Conservation (phyloP, 495 filamentous ascomycete species). For the Annulohypoxylon stygium region DNA sequence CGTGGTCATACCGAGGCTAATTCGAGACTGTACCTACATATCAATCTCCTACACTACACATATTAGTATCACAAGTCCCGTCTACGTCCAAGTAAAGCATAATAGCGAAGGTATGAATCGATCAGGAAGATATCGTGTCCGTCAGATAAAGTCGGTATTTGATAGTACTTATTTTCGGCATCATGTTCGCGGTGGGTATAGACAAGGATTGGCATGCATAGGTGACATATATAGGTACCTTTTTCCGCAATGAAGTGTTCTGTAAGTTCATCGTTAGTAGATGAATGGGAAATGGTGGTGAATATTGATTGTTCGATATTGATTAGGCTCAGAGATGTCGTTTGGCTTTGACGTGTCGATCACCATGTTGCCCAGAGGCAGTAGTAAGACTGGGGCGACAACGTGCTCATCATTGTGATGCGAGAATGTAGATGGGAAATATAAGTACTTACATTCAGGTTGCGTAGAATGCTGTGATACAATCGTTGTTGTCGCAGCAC, state of each 20-base stretch:
- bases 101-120: slow-evolving; percentile 60
- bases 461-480: background rate
- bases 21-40: background rate
- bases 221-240: slow-evolving; percentile 3
- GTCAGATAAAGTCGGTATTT: slow-evolving; percentile 69
- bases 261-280: slow-evolving; percentile 27
- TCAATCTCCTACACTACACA: background rate
- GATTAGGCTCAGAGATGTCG: slow-evolving; percentile 76
- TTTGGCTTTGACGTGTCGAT: slow-evolving; percentile 94
- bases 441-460: slow-evolving; percentile 49
- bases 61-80: slow-evolving; percentile 24
- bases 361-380: slow-evolving; percentile 75
- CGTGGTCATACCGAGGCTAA: background rate
- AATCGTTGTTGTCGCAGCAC: background rate
- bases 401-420: slow-evolving; percentile 80
- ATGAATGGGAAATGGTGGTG: background rate
- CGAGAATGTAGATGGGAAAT: slow-evolving; percentile 40
- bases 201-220: slow-evolving; percentile 5
- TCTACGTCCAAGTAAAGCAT: slow-evolving; percentile 2
- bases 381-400: slow-evolving; percentile 95
- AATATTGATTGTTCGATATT: slow-evolving; percentile 8
- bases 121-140: slow-evolving; percentile 58
- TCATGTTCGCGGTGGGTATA: slow-evolving; percentile 57
- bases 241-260: slow-evolving; percentile 7
- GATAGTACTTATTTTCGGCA: slow-evolving; percentile 72